Conservation (phyloP, 2,329 filamentous ascomycete species). For the Achaetomium macrosporum region DNA sequence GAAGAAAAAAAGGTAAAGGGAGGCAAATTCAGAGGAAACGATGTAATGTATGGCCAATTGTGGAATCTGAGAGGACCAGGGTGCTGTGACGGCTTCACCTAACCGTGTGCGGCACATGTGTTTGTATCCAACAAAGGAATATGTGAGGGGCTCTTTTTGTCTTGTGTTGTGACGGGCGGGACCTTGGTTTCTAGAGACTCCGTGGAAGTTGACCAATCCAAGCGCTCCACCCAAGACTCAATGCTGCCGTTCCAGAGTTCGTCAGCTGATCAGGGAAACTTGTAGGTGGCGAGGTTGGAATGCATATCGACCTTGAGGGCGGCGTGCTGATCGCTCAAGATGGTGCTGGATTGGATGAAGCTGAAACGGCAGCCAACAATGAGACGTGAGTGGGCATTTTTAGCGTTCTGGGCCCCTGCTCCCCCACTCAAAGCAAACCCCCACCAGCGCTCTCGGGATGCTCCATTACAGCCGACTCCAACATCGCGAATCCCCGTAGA, state of each 20-base stretch:
- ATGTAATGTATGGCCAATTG: too few species aligned
- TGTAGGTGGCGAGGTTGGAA: neutral
- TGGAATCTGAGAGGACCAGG: too few species aligned
- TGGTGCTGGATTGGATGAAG: neutral
- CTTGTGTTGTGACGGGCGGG: too few species aligned
- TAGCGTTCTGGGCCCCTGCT: neutral
- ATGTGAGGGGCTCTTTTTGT: too few species aligned
- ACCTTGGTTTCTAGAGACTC: too few species aligned
- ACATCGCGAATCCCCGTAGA: too few species aligned
- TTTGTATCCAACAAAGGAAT: too few species aligned
- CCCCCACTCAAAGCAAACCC: neutral
- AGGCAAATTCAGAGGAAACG: neutral
- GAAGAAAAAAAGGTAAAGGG: neutral
- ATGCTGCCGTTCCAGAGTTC: too few species aligned
- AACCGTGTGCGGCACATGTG: too few species aligned
- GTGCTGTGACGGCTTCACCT: too few species aligned
- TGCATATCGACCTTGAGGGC: neutral
- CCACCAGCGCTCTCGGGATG: neutral
- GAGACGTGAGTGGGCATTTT: neutral
- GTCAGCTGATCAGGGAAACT: neutral
- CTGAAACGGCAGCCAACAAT: conserved; percentile 1
- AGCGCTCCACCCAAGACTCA: too few species aligned
- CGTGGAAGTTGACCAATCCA: too few species aligned
- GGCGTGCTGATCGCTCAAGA: neutral
- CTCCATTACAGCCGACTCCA: neutral